Evolutionary conservation across 164 flowering plant genomes (phyloP), one percentile per base, ranked within the genome.

Genomic region (Nymphaea thermarum): DNA sequence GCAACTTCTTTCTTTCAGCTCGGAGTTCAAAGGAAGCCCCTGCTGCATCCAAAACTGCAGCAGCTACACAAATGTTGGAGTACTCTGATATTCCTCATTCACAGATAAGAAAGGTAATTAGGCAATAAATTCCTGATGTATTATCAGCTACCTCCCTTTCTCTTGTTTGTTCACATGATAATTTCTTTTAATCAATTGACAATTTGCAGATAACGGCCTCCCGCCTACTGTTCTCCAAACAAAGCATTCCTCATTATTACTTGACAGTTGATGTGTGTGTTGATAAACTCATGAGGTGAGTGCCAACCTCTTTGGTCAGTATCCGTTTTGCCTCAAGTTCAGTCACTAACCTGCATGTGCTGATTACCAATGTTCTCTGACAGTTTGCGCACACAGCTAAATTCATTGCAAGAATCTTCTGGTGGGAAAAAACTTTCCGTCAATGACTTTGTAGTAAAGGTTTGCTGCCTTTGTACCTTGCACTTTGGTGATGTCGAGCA

Each of bases 361-460:
- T 62, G 42, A 62, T 62, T 17, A 17, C 4, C 11, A 4, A 4
- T 4, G 10, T 55, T 62, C n/a, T 62, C 43, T 55, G 79, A 66
- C 82, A 91, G 98, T 43, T 80, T 95, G 80, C 80, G 92, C 66
- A 79, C 73, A 71, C 80, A 89, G 61, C 89, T 95, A 43, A 95
- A 95, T 71, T 78, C 89, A 63, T 71, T 90, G 47, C 98, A 91
- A 79, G 98, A 90, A 80, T 85, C 90, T 74, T 86, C 96, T 4
- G 98, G 96, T 66, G 93, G 93, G 43, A 90, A 90, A 79, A 79
- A 88, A 68, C 77, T 94, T 74, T 94, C 98, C 53, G 74, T 94
- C 68, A 88, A 91, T 76, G 99, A 91, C 80, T 97, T 94, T 75
- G 96, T 94, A 12, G 83, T 94, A 71, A 94, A 94, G 99, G 99